These are phyloP conservation scores for Aspergillus sp. DNA, from an alignment of 2,329 filamentous ascomycete genomes.

Conservation along the genomic window DNA sequence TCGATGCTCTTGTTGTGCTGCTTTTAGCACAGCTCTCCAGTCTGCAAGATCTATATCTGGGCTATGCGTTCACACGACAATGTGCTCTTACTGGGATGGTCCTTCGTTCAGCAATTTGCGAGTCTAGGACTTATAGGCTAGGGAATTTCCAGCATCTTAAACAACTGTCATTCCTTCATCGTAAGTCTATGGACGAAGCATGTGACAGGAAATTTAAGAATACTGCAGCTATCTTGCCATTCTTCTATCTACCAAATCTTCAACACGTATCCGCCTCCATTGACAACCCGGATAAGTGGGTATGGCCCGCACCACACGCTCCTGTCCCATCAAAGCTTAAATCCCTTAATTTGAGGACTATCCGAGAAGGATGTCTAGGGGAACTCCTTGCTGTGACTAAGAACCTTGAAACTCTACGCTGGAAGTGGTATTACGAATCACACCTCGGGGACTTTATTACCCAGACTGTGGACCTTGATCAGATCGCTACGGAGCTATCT, in stretches of 20 bases:
- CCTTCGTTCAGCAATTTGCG: background rate
- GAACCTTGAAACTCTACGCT: constrained; percentile 8
- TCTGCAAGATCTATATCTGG: background rate
- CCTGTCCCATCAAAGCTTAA: constrained; percentile 5
- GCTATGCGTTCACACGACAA: background rate
- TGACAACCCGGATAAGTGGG: constrained; percentile 13
- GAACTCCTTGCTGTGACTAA: constrained; percentile 7
- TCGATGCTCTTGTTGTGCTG: constrained; percentile 19
- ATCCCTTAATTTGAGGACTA: constrained; percentile 10
- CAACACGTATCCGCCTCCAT: constrained; percentile 13
- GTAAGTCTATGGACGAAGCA: background rate
- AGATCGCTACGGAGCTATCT: constrained; percentile 14
- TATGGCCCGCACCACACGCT: constrained; percentile 13
- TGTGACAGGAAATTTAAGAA: constrained; percentile 6
- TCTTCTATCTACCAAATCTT: constrained; percentile 19
- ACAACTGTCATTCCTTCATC: background rate
- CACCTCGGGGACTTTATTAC: background rate
- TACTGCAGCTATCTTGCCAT: constrained; percentile 13
- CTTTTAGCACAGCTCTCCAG: constrained; percentile 16
- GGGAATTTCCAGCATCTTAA: background rate
- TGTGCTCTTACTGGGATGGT: background rate
- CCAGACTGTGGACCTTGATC: constrained; percentile 15
- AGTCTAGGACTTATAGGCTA: background rate
- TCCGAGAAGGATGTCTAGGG: constrained; percentile 12
- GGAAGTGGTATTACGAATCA: constrained; percentile 16